Evolutionary conservation across 1,139 yeast species (phyloP).

Genomic region (Lodderomyces pseudojiufengensis): DNA sequence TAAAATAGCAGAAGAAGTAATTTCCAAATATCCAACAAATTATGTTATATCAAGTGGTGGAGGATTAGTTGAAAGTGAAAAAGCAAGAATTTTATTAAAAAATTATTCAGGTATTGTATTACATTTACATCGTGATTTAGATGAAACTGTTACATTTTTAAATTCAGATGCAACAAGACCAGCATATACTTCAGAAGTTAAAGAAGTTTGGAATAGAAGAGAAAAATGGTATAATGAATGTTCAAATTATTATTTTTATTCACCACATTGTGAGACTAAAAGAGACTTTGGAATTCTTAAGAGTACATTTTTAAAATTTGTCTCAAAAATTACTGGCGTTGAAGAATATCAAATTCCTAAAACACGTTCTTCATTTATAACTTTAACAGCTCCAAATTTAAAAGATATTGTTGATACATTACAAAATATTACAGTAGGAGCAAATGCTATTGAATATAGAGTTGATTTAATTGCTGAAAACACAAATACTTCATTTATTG

Average conservation of each 20-base stretch:
- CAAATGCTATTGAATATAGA: slow-evolving; percentile 78
- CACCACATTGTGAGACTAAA: slow-evolving; percentile 63
- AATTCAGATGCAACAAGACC: slow-evolving; percentile 82
- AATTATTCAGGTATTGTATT: slow-evolving; percentile 75
- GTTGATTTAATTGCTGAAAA: slow-evolving; percentile 61
- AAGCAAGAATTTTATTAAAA: slow-evolving; percentile 62
- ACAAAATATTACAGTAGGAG: slow-evolving; percentile 56
- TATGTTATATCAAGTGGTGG: slow-evolving; percentile 93
- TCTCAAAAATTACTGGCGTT: slow-evolving; percentile 64
- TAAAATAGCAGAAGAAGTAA: slow-evolving; percentile 49
- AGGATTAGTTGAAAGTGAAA: slow-evolving; percentile 80
- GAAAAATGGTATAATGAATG: slow-evolving; percentile 77
- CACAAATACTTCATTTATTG: slow-evolving; percentile 52
- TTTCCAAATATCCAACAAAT: slow-evolving; percentile 48
- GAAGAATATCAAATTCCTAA: slow-evolving; percentile 42
- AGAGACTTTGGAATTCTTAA: slow-evolving; percentile 57
- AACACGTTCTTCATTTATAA: slow-evolving; percentile 65
- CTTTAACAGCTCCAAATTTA: slow-evolving; percentile 61
- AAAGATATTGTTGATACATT: slow-evolving; percentile 42
- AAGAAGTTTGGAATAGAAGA: slow-evolving; percentile 80
- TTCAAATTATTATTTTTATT: slow-evolving; percentile 73
- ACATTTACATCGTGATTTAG: slow-evolving; percentile 85
- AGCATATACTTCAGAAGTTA: slow-evolving; percentile 74
- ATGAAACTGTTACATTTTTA: slow-evolving; percentile 73
- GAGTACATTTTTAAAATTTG: slow-evolving; percentile 55